Percentiles rank a stretch among this genome's conserved stretches.
Conservation (phyloP, 2,329 filamentous ascomycete genomes). For the Xylaria multiplex region DNA sequence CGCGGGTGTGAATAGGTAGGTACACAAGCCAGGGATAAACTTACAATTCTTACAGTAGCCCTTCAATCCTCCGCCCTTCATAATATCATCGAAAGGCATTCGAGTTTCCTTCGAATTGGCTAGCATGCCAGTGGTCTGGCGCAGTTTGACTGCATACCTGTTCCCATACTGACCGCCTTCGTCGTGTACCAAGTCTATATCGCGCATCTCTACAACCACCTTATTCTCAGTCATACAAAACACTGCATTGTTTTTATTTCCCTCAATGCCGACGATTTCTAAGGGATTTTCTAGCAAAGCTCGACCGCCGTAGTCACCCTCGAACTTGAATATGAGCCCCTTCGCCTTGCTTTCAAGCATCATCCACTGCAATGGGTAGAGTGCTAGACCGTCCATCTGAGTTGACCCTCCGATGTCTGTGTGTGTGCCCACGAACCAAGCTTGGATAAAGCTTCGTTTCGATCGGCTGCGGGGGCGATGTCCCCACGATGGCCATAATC, state of each 20-base stretch:
- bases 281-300: not conserved
- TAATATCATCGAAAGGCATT: not conserved
- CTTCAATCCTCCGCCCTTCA: not conserved
- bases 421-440: conserved; percentile 9
- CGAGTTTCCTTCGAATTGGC: not conserved
- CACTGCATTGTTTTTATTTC: not conserved
- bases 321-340: not conserved
- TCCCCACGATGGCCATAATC: conserved; percentile 6
- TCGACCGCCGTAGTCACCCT: conserved; percentile 1
- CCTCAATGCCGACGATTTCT: not conserved
- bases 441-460: conserved; percentile 5
- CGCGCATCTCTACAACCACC: conserved; percentile 6
- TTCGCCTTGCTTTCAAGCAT: conserved; percentile 6
- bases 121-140: not conserved
- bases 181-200: not conserved
- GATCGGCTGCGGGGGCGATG: not conserved
- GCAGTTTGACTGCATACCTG: conserved; percentile 2
- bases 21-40: not conserved
- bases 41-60: not conserved
- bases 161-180: not conserved
- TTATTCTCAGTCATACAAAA: conserved; percentile 6
- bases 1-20: not conserved
- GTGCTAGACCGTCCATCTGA: conserved; percentile 1
- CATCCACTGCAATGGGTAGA: conserved; percentile 13
- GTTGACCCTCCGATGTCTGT: conserved; percentile 5